A percentile compares a stretch with the other conserved stretches of the same genome.
Conservation (phyloP, 148 eudicot species). For the Camellia lanceoleosa region DNA sequence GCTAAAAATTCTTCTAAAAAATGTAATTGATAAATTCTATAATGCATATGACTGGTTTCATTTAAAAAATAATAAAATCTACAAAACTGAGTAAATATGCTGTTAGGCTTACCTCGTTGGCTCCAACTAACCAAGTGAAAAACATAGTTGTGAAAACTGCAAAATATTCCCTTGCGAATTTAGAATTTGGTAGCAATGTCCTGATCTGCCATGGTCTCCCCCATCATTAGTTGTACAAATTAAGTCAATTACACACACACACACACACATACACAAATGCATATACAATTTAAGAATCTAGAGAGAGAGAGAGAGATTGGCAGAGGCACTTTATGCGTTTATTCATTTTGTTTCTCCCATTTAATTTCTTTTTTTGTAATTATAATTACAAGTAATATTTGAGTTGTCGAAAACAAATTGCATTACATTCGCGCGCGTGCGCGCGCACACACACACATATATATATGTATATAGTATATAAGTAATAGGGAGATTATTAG, state of each 20-base stretch:
- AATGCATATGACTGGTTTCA: neutral
- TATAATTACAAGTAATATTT: too few relatives aligned
- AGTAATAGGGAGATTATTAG: too few relatives aligned
- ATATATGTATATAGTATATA: too few relatives aligned
- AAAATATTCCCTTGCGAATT: slow-evolving; percentile 50
- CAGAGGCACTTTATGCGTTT: neutral
- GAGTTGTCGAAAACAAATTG: too few relatives aligned
- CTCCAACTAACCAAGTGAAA: slow-evolving; percentile 77
- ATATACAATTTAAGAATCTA: neutral
- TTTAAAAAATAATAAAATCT: too few relatives aligned
- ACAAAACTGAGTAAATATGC: slow-evolving; percentile 9
- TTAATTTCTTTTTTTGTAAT: too few relatives aligned
- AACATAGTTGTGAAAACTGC: slow-evolving; percentile 59
- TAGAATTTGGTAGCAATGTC: slow-evolving; percentile 38
- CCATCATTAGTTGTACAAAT: neutral
- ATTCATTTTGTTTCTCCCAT: too few relatives aligned
- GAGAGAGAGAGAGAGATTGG: neutral
- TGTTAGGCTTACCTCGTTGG: slow-evolving; percentile 54
- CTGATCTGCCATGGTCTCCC: slow-evolving; percentile 33
- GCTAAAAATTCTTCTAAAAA: too few relatives aligned
- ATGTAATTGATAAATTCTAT: too few relatives aligned
- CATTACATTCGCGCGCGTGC: too few relatives aligned
- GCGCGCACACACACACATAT: too few relatives aligned
- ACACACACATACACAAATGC: neutral
- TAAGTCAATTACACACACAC: neutral